phyloP scores from a whole-genome alignment of 2,329 filamentous ascomycete species.

The Xylaria sp. region DNA sequence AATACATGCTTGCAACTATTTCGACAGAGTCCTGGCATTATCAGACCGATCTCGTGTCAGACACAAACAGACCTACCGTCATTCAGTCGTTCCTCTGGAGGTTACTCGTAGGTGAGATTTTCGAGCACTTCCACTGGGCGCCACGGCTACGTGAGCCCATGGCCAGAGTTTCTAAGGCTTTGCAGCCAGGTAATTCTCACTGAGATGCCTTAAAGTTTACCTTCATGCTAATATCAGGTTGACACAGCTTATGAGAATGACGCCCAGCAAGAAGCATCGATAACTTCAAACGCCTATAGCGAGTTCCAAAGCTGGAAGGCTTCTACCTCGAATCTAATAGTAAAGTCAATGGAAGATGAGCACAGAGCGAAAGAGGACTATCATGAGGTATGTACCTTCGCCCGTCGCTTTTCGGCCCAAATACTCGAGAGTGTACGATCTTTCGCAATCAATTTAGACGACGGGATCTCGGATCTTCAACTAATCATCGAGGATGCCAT shows the following conservation, averaged over 20 bases:
- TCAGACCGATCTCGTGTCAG: not conserved
- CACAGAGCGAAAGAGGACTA: too few species aligned
- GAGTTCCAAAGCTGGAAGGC: not conserved
- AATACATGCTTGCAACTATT: not conserved
- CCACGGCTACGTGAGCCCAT: not conserved
- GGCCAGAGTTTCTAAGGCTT: not conserved
- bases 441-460: not conserved
- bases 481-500: not conserved
- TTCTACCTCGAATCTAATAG: not conserved
- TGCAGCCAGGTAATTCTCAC: not conserved
- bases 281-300: not conserved
- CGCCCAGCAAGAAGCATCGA: not conserved
- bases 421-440: not conserved
- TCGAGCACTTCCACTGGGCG: not conserved
- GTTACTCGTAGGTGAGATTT: not conserved
- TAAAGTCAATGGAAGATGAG: not conserved
- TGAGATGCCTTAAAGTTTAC: not conserved
- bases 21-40: not conserved
- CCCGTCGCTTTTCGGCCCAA: not conserved
- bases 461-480: not conserved
- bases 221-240: not conserved
- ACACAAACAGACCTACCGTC: not conserved
- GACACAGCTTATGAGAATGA: not conserved
- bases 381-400: not conserved
- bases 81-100: slow-evolving; percentile 3